phyloP scores from a whole-genome alignment of 805 yeast species.

The Brettanomyces custersianus region DNA sequence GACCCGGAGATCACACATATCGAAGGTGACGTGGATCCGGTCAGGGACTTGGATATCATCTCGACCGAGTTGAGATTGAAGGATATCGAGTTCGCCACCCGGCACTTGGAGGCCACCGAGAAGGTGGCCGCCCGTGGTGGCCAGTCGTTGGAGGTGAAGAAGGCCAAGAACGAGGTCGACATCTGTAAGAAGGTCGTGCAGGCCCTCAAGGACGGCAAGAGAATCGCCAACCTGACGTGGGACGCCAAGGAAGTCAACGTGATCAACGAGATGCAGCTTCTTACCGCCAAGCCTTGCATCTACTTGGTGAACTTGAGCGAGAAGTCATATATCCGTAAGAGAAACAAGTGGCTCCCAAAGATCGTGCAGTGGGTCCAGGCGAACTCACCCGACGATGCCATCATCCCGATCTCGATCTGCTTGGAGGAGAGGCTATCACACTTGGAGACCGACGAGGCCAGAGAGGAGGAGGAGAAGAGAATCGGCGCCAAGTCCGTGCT shows the following conservation, averaged over 20 bases:
- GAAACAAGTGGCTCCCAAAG: slow-evolving; percentile 39
- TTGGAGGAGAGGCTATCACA: slow-evolving; percentile 87
- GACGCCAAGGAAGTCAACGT: slow-evolving; percentile 53
- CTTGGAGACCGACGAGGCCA: slow-evolving; percentile 59
- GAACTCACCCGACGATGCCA: slow-evolving; percentile 66
- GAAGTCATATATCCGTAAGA: slow-evolving; percentile 49
- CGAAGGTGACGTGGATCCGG: slow-evolving; percentile 94
- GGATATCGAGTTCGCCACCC: slow-evolving; percentile 84
- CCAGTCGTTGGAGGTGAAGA: slow-evolving; percentile 55
- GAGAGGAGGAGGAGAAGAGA: slow-evolving; percentile 27
- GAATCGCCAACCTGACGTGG: slow-evolving; percentile 57
- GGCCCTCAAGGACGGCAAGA: slow-evolving; percentile 54
- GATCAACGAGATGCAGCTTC: slow-evolving; percentile 60
- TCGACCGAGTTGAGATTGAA: slow-evolving; percentile 87
- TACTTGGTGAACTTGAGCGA: slow-evolving; percentile 67
- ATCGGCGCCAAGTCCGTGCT: slow-evolving; percentile 40
- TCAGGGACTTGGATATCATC: slow-evolving; percentile 88
- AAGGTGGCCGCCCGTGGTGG: slow-evolving; percentile 57
- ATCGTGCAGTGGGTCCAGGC: slow-evolving; percentile 60
- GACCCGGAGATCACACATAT: slow-evolving; percentile 97
- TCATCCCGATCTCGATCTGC: slow-evolving; percentile 88
- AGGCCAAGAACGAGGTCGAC: slow-evolving; percentile 52
- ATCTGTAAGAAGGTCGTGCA: slow-evolving; percentile 50
- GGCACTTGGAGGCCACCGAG: slow-evolving; percentile 46
- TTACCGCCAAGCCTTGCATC: slow-evolving; percentile 86